Base-by-base conservation (phyloP, 306 rosid species). In the Castanea mollissima region DNA sequence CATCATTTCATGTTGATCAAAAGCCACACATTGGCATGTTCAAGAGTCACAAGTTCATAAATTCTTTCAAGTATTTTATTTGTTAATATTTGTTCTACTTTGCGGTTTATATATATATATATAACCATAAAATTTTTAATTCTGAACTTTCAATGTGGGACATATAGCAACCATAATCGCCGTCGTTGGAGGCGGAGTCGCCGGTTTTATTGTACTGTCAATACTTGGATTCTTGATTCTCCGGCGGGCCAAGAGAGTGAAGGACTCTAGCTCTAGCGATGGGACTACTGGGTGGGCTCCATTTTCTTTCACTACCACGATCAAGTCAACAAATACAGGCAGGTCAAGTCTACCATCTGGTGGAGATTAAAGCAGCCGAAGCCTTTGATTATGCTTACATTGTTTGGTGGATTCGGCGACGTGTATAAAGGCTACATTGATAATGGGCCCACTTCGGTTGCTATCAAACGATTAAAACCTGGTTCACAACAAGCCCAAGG, bases 391-490 rank as follows among this genome's bases (percentile, higher is more conserved):
- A 72, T 0, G 11, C 5, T 10, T 80, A 16, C 23, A 76, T 82
- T 6, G 67, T 44, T 25, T 0, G 91, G 87, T 0, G 91, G 91
- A 4, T 87, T 87, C 19, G 91, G 88, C 1, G 38, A 87, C 13
- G 91, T 85, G 3, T 85, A 85, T 55, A 82, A 80, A 77, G 85
- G 87, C 0, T 74, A 25, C 76, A 52, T 82, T 0, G 81, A 79
- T 5, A 64, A 18, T 0, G 86, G 63, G n/a, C 23, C 83, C 6
- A 76, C 75, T 6, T 19, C 41, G 0, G 74, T 85, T 7, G 86
- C 88, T 0, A 59, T 85, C 74, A 85, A 85, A 74, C 79, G 85
- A 0, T 70, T 87, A 35, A 87, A 87, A 55, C 73, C 86, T 0
- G 84, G 79, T 29, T 87, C 90, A 1, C 67, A 78, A 0, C 88